Conservation (phyloP, 768 basidiomycete genomes). For the Psilocybe subaeruginosa region DNA sequence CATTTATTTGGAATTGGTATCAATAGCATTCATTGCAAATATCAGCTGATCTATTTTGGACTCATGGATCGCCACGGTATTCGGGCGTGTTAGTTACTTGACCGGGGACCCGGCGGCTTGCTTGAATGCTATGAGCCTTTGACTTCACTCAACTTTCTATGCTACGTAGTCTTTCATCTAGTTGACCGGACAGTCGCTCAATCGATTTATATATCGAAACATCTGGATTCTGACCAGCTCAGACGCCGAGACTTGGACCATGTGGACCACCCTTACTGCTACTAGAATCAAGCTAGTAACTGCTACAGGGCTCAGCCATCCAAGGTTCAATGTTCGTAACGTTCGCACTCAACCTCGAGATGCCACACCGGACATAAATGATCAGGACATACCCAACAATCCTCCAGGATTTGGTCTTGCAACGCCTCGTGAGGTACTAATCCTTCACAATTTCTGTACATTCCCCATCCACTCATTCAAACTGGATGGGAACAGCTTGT, state of each 20-base stretch:
- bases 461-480: neutral
- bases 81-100: neutral
- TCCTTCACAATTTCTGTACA: neutral
- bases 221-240: neutral
- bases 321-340: constrained; percentile 29
- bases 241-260: neutral
- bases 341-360: constrained; percentile 64
- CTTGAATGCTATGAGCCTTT: neutral
- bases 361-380: constrained; percentile 17
- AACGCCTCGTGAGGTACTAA: constrained; percentile 53
- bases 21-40: constrained; percentile 1
- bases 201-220: neutral
- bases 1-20: neutral
- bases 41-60: neutral
- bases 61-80: neutral
- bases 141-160: neutral
- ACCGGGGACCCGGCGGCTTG: neutral
- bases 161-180: neutral
- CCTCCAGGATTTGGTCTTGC: constrained; percentile 55
- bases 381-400: constrained; percentile 21
- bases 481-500: constrained; percentile 58
- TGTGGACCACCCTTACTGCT: neutral
- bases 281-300: neutral
- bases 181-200: neutral
- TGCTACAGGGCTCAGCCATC: constrained; percentile 10